Evolutionary conservation across 2,329 filamentous ascomycete species (phyloP).

Genomic region (Fusarium sp.): DNA sequence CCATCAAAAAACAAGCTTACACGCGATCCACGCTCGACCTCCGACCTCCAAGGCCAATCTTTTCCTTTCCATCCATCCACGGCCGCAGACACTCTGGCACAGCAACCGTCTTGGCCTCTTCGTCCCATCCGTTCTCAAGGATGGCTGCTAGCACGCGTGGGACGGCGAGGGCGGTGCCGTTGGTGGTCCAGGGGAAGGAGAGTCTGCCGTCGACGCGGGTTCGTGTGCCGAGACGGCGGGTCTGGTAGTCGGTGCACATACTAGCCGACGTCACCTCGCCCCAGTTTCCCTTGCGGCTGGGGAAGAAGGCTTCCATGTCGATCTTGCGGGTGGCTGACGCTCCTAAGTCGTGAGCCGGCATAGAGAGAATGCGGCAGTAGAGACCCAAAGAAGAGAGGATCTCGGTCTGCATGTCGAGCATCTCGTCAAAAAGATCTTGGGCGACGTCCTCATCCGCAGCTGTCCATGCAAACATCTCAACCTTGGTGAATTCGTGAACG

Average conservation of each 20-base stretch:
- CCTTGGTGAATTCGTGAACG: constrained; percentile 98
- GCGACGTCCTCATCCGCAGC: constrained; percentile 64
- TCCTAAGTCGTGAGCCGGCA: constrained; percentile 90
- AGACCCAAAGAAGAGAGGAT: constrained; percentile 83
- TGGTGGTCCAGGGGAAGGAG: constrained; percentile 88
- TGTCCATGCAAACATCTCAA: constrained; percentile 97
- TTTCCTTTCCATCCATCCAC: constrained; percentile 84
- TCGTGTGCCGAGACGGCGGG: constrained; percentile 81
- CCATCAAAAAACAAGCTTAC: constrained; percentile 23
- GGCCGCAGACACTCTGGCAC: constrained; percentile 83
- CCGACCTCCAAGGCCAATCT: constrained; percentile 62
- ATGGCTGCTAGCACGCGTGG: constrained; percentile 90
- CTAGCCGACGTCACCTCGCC: constrained; percentile 93
- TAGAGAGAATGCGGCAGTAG: constrained; percentile 89
- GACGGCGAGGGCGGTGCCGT: constrained; percentile 93
- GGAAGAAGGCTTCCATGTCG: constrained; percentile 96
- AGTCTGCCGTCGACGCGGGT: constrained; percentile 69
- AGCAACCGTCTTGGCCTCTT: constrained; percentile 71
- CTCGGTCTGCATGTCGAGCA: constrained; percentile 87
- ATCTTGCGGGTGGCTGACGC: constrained; percentile 88
- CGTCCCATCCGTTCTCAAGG: constrained; percentile 91
- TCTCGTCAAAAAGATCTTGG: constrained; percentile 80
- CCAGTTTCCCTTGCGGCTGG: constrained; percentile 79
- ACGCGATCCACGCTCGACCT: constrained; percentile 46
- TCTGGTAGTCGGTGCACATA: constrained; percentile 96